A percentile compares a stretch with the other conserved stretches of the same genome.
Evolutionary conservation across 2,329 filamentous ascomycete genomes (phyloP).

Genomic region (Massarina eburnea): DNA sequence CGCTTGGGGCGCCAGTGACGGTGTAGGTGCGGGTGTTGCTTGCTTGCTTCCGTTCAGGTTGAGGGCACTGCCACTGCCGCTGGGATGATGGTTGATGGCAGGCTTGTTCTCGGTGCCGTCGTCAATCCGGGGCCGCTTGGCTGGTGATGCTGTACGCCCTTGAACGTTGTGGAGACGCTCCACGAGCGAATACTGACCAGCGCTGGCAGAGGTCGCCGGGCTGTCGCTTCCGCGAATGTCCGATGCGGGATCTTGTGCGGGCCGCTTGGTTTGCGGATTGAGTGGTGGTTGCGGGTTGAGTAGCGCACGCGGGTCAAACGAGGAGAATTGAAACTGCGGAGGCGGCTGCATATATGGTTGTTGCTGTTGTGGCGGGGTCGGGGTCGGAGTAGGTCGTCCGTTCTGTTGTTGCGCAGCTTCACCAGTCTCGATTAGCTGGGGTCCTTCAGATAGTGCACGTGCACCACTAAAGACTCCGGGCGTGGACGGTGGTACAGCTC

Average conservation of each 20-base stretch:
- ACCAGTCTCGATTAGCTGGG: conserved; percentile 8
- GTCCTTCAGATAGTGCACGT: not conserved
- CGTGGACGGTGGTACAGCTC: not conserved
- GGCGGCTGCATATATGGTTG: not conserved
- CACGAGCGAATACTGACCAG: conserved; percentile 63
- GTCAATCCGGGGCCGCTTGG: conserved; percentile 34
- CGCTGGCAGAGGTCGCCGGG: conserved; percentile 4
- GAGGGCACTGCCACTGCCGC: conserved; percentile 40
- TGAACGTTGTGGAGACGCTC: conserved; percentile 77
- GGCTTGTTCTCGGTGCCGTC: conserved; percentile 23
- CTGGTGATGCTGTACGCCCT: conserved; percentile 61
- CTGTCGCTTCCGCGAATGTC: conserved; percentile 29
- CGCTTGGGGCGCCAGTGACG: conserved; percentile 4
- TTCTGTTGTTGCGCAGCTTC: conserved; percentile 15
- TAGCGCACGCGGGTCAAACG: conserved; percentile 33
- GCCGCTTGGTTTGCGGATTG: conserved; percentile 30
- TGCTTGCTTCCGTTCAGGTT: conserved; percentile 44
- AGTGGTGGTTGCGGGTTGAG: conserved; percentile 34
- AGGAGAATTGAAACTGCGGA: conserved; percentile 9
- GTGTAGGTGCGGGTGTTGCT: not conserved
- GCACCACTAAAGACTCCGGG: not conserved
- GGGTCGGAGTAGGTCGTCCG: conserved; percentile 2
- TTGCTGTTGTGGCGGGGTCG: not conserved
- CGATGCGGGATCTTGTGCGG: conserved; percentile 19
- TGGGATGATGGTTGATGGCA: conserved; percentile 16